Evolutionary conservation across 2,329 filamentous ascomycete species (phyloP).

Genomic region (Aspergillus fijiensis): DNA sequence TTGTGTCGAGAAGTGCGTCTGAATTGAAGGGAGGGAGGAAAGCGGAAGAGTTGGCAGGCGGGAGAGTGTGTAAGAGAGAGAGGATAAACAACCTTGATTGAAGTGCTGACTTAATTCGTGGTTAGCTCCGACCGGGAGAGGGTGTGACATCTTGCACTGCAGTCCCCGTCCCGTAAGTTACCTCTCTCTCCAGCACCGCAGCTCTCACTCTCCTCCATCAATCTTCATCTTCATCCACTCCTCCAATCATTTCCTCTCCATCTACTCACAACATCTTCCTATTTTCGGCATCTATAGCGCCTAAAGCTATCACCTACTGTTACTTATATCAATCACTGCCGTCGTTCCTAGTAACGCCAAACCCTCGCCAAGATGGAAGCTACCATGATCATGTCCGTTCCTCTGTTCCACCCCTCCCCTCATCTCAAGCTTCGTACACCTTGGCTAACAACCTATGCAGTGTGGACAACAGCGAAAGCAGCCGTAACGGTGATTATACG

Average conservation of each 20-base stretch:
- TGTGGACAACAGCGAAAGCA: constrained; percentile 98
- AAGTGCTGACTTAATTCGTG: constrained; percentile 26
- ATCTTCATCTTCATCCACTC: constrained; percentile 9
- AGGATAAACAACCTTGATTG: constrained; percentile 44
- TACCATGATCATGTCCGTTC: constrained; percentile 81
- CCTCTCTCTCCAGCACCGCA: constrained; percentile 18
- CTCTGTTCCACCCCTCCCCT: neutral
- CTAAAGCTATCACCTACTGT: neutral
- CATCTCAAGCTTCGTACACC: constrained; percentile 13
- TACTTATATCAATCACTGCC: neutral
- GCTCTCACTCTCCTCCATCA: constrained; percentile 23
- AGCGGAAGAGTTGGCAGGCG: constrained; percentile 8
- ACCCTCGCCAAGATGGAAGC: constrained; percentile 82
- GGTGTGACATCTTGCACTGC: constrained; percentile 22
- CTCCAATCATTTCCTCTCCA: constrained; percentile 12
- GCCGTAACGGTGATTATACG: constrained; percentile 90
- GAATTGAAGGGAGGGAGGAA: neutral
- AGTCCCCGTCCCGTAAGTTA: constrained; percentile 5
- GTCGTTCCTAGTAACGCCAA: constrained; percentile 1
- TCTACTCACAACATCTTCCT: constrained; percentile 2
- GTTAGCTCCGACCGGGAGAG: constrained; percentile 17
- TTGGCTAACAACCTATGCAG: constrained; percentile 41
- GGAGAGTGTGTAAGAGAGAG: constrained; percentile 12
- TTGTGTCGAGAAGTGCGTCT: neutral
- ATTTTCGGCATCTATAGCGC: constrained; percentile 1